Base-by-base conservation (phyloP, 2,329 filamentous ascomycete genomes). In the Penicillium brasilianum region DNA sequence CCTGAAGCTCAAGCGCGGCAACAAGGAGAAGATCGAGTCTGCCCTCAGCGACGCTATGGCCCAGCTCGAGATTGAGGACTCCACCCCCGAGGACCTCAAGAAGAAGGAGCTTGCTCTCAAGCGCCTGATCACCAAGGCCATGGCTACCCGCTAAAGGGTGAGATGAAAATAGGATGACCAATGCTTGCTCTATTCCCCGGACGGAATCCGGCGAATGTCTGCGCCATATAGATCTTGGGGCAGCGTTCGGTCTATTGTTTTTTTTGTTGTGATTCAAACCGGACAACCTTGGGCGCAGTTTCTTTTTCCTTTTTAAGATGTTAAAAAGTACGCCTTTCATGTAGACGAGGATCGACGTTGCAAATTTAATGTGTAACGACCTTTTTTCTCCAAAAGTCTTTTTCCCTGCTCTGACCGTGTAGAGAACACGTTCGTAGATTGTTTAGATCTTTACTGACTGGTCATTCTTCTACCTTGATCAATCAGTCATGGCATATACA, bases 41-140 rank as follows among this genome's bases (percentile, higher is more conserved):
- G 91, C 93, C 71, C 91, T 99, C 73, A 94, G 90, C 81, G 95
- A 99, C 75, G 95, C 95, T 73, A 98, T 99, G 95, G 91, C 88
- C 68, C 90, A 96, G 83, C 91, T 99, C 68, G 95, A 99, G 88
- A 84, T 99, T 76, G 91, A 94, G 82, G 96, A 99, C 72, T 91
- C 92, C 60, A 83, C 84, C 66, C 91, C 93, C 64, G 96, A 99
- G 73, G 95, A 99, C 78, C 86, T 99, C 73, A 98, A 96, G 92
- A 98, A 98, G 92, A 96, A 97, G 90, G 95, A 99, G 87, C 86
- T 99, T 70, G 93, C 93, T 64, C 88, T 99, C 69, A 99, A 98
- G 92, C 88, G 95, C 77, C 88, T 96, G 72, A 93, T 99, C 74
- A 99, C 95, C 83, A 99, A 98, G 90, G 93, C 91, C 74, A 96